Base-by-base conservation (phyloP, 306 rosid genomes). In the Vigna angularis region DNA sequence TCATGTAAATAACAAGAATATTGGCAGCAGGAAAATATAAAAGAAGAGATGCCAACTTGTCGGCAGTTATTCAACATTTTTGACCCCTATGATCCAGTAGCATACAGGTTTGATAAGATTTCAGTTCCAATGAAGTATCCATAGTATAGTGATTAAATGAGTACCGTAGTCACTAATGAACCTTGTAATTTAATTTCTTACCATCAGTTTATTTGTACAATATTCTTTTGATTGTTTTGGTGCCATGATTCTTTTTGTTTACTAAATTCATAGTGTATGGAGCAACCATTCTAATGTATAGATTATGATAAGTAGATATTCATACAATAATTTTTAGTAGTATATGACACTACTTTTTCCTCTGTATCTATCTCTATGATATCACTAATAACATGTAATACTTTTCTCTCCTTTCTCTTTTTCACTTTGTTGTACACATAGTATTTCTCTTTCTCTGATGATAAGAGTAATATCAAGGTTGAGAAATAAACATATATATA, bases 11-110 rank as follows among this genome's bases (percentile, higher is more conserved):
- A 98, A 70, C 85, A 90, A 83, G 91, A 86, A 36, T 96, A 96
- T 66, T 96, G 99, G 99, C 94, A 75, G 58, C 94, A 88, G 85
- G 94, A 86, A 84, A 93, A 86, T 76, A 91, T 90, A 45, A 86
- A n/a, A 45, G 99, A 96, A 83, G 98, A 93, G 87, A 90, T 91
- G 94, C 99, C 99, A 42, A 91, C 98, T 51, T 91, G 97, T 81
- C 90, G 90, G 63, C 97, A 89, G 83, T 86, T 96, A 94, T 87
- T 96, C 81, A 96, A 96, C 88, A 91, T 96, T 84, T 96, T 96
- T 90, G 97, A 96, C 75, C 99, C 99, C 38, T 96, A 72, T 80
- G 99, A 96, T 85, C 99, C 99, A 15, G 99, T 96, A 64, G 99
- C 97, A 79, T 96, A 93, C 80, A 93, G 99, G 99, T 93, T 38